phyloP scores from a whole-genome alignment of 2,329 filamentous ascomycete species.

The Pseudocercospora pini-densiflorae region DNA sequence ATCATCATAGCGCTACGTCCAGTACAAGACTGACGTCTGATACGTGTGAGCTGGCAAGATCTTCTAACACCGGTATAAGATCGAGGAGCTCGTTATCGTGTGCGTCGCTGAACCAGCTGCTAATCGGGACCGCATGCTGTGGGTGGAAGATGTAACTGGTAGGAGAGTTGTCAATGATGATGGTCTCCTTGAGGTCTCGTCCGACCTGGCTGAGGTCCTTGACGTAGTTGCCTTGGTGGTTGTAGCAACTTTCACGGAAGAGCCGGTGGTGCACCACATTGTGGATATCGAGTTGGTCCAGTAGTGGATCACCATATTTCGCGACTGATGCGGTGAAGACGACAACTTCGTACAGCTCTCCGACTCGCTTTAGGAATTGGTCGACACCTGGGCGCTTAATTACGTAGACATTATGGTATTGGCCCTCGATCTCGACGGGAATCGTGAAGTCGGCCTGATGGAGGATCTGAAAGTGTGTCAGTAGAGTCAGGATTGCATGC shows the following conservation, averaged over 20 bases:
- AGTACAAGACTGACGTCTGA: conserved; percentile 96
- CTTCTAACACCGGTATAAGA: conserved; percentile 96
- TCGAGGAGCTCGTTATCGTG: conserved; percentile 99
- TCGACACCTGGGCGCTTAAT: conserved; percentile 99
- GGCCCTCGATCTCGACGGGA: conserved; percentile 97
- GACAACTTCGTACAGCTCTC: conserved; percentile 96
- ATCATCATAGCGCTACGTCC: conserved; percentile 71
- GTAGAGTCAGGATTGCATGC: background rate
- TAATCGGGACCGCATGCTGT: conserved; percentile 97
- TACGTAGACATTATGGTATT: conserved; percentile 99
- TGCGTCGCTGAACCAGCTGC: conserved; percentile 99
- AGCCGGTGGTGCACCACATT: conserved; percentile 93
- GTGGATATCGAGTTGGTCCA: conserved; percentile 97
- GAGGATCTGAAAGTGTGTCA: conserved; percentile 69
- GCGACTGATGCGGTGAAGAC: conserved; percentile 99
- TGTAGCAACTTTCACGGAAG: conserved; percentile 98
- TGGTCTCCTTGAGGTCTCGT: conserved; percentile 92
- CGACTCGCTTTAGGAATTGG: conserved; percentile 98
- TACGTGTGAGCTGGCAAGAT: conserved; percentile 85
- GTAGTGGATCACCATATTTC: conserved; percentile 96
- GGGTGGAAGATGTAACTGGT: conserved; percentile 99
- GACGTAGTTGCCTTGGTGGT: conserved; percentile 99
- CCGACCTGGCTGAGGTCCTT: conserved; percentile 98
- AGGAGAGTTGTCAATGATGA: conserved; percentile 99
- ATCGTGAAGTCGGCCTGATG: conserved; percentile 99